Evolutionary conservation across 805 yeast genomes (phyloP).

Genomic region (Wickerhamiella lipophila): DNA sequence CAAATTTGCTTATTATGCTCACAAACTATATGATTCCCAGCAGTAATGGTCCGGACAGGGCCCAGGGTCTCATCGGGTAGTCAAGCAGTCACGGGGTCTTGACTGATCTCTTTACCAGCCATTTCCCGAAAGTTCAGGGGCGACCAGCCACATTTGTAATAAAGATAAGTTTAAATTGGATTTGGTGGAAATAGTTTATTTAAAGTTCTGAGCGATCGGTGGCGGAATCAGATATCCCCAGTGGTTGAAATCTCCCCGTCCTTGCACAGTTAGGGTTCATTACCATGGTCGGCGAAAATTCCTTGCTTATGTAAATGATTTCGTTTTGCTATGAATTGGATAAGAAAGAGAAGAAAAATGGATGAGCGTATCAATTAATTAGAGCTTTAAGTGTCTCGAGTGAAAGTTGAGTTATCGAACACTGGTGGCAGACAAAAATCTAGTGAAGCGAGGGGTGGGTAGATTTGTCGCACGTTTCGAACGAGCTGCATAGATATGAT

Average conservation of each 20-base stretch:
- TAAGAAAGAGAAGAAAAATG: too few relatives aligned
- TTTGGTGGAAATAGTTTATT: neutral
- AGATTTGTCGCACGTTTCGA: neutral
- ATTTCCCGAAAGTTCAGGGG: neutral
- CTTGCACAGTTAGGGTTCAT: neutral
- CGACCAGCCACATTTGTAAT: neutral
- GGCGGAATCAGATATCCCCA: too few relatives aligned
- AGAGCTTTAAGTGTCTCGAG: too few relatives aligned
- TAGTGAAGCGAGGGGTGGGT: neutral
- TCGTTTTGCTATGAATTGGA: neutral
- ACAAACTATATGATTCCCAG: neutral
- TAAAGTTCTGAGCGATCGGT: neutral
- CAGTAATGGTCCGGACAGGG: neutral
- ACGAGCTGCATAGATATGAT: neutral
- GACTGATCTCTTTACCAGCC: neutral
- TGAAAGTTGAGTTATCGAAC: too few relatives aligned
- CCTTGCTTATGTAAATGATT: neutral
- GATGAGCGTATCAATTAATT: too few relatives aligned
- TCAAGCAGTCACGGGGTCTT: neutral
- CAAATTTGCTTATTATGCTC: neutral
- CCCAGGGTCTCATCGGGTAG: neutral
- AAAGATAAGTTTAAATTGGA: neutral
- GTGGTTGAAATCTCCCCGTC: too few relatives aligned
- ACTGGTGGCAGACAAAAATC: neutral
- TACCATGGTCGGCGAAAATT: neutral